phyloP scores from a whole-genome alignment of 371 early-diverging fungal species.

The Nosema granulosis region DNA sequence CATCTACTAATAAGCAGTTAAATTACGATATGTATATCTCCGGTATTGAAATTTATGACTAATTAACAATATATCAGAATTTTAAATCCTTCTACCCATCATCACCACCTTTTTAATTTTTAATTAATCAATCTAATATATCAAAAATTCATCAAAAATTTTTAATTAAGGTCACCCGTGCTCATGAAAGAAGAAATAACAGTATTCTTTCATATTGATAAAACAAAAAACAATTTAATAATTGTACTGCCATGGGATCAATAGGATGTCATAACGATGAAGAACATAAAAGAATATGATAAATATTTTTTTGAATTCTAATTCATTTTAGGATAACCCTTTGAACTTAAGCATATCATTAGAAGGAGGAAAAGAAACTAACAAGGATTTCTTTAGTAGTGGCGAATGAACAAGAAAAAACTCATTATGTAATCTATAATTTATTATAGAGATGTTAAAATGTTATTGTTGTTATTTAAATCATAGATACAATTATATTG shows the following conservation, averaged over 20 bases:
- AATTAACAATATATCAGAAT: no score
- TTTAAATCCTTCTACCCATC: no score
- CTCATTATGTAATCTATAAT: slow-evolving; percentile 69
- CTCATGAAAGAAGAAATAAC: background rate
- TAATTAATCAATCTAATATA: no score
- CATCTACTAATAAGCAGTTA: no score
- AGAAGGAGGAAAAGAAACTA: slow-evolving; percentile 73
- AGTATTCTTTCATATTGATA: background rate
- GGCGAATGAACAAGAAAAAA: slow-evolving; percentile 70
- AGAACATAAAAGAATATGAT: slow-evolving; percentile 1
- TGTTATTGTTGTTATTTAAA: slow-evolving; percentile 65
- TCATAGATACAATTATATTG: slow-evolving; percentile 57
- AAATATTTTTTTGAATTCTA: background rate
- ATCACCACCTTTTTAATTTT: no score
- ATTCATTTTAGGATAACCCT: slow-evolving; percentile 66
- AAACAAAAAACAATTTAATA: background rate
- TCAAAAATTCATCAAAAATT: no score
- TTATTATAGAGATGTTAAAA: slow-evolving; percentile 57
- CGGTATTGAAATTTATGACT: no score
- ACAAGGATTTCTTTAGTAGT: slow-evolving; percentile 71
- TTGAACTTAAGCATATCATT: slow-evolving; percentile 73
- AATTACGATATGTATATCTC: no score
- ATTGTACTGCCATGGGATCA: background rate
- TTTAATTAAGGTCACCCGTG: no score
- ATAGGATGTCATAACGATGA: slow-evolving; percentile 1